Evolutionary conservation across 768 basidiomycete species (phyloP).

Genomic region (Sporobolomyces roseus): DNA sequence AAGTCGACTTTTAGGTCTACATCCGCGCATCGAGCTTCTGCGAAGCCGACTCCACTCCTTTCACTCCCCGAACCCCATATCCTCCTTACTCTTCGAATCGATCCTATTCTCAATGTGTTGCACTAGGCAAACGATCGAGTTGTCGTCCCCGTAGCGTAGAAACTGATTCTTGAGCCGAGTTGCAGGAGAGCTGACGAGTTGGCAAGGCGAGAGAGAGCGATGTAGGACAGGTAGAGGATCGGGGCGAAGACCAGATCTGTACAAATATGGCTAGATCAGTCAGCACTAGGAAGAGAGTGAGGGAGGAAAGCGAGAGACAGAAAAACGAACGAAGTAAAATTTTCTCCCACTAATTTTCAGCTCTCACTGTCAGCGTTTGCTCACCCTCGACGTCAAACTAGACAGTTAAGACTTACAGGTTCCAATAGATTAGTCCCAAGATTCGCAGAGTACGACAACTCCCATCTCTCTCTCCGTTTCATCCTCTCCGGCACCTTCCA

Average conservation of each 20-base stretch:
- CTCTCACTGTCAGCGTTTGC: neutral
- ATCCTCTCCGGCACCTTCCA: neutral
- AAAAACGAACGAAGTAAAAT: slow-evolving; percentile 1
- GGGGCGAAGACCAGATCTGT: neutral
- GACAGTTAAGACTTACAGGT: neutral
- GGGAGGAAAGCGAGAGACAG: neutral
- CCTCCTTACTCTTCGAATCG: too few species aligned
- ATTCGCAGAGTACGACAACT: slow-evolving; percentile 6
- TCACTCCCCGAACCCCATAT: too few species aligned
- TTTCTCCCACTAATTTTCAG: slow-evolving; percentile 4
- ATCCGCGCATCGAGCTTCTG: too few species aligned
- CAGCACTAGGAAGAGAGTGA: too few species aligned
- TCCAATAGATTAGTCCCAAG: neutral
- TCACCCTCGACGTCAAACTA: too few species aligned
- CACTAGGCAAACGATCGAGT: too few species aligned
- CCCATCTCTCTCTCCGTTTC: neutral
- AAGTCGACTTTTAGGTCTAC: too few species aligned
- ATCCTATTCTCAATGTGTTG: too few species aligned
- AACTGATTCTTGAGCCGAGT: neutral
- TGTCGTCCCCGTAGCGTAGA: neutral
- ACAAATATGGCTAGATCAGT: neutral
- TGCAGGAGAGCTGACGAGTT: neutral
- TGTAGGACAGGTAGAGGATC: neutral
- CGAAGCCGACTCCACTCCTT: too few species aligned
- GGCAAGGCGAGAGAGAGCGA: neutral